phyloP scores from a whole-genome alignment of 768 basidiomycete species.

The Lepiota venenata region DNA sequence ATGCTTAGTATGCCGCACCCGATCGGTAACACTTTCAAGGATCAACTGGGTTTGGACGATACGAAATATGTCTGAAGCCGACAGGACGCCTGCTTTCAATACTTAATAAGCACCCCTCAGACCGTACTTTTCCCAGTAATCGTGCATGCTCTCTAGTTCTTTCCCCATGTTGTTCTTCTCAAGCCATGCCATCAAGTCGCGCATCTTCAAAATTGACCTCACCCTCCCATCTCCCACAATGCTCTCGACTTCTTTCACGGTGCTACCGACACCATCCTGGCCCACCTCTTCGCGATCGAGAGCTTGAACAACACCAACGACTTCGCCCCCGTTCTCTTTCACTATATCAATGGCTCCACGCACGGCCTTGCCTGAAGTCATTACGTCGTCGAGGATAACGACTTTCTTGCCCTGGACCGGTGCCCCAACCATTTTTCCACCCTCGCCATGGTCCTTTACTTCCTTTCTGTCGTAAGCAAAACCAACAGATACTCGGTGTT shows the following conservation, averaged over 20 bases:
- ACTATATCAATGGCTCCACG: constrained; percentile 81
- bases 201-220: constrained; percentile 78
- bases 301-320: constrained; percentile 85
- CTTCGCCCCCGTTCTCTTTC: constrained; percentile 61
- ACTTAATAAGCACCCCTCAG: constrained; percentile 30
- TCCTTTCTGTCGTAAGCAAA: constrained; percentile 96
- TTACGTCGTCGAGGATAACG: constrained; percentile 93
- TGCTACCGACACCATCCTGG: constrained; percentile 61
- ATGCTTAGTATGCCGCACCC: too few species aligned
- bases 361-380: constrained; percentile 90
- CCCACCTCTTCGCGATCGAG: constrained; percentile 88
- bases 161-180: constrained; percentile 61
- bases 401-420: constrained; percentile 78
- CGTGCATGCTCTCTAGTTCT: constrained; percentile 68
- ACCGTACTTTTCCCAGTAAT: constrained; percentile 75
- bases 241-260: constrained; percentile 78
- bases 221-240: constrained; percentile 72
- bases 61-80: too few species aligned
- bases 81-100: too few species aligned
- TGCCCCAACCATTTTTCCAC: constrained; percentile 86
- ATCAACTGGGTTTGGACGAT: too few species aligned
- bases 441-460: constrained; percentile 94
- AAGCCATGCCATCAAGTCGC: constrained; percentile 83
- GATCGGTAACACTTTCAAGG: too few species aligned
- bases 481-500: constrained; percentile 61